Evolutionary conservation across 2,329 filamentous ascomycete species (phyloP).

Genomic region (Xylariaceae sp.): DNA sequence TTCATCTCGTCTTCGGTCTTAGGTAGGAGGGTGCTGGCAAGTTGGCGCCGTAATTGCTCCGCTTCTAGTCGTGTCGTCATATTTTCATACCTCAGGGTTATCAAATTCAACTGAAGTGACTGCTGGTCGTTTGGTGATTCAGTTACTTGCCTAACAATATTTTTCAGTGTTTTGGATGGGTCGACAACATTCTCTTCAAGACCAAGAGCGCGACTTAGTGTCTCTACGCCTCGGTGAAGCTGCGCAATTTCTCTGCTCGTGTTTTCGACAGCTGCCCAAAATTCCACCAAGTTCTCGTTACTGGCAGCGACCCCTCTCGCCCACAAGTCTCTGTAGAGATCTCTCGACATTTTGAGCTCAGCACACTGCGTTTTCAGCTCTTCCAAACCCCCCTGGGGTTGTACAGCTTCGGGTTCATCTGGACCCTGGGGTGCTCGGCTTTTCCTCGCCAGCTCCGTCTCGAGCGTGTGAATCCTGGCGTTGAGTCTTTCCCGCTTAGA

Average conservation of each 20-base stretch:
- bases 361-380: slow-evolving; percentile 11
- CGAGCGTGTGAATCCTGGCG: not conserved
- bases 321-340: slow-evolving; percentile 13
- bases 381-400: not conserved
- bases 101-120: not conserved
- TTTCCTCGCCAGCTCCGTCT: not conserved
- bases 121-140: not conserved
- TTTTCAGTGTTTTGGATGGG: slow-evolving; percentile 8
- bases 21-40: not conserved
- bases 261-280: slow-evolving; percentile 21
- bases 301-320: not conserved
- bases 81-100: slow-evolving; percentile 6
- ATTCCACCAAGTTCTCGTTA: not conserved
- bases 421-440: not conserved
- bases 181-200: slow-evolving; percentile 4
- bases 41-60: slow-evolving; percentile 11
- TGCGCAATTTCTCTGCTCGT: slow-evolving; percentile 8
- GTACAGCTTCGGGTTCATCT: not conserved
- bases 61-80: slow-evolving; percentile 13
- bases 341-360: slow-evolving; percentile 9
- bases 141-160: slow-evolving; percentile 11
- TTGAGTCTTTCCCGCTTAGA: not conserved
- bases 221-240: slow-evolving; percentile 16
- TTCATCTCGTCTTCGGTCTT: slow-evolving; percentile 20
- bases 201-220: slow-evolving; percentile 9